Base-by-base conservation (phyloP, 495 filamentous ascomycete species). In the Cercophora newfieldiana region DNA sequence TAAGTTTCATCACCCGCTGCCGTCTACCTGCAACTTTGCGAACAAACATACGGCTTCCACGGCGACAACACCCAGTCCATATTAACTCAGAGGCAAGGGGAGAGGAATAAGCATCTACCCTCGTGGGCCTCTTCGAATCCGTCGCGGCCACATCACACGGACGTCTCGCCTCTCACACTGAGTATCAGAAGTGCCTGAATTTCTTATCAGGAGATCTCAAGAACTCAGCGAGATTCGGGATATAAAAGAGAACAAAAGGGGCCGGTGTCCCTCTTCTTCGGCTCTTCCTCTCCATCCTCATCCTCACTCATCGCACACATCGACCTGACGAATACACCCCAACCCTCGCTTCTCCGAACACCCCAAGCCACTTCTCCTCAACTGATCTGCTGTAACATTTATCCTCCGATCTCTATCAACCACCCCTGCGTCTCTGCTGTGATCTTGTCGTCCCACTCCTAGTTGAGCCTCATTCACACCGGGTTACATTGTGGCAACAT, bases 91-190 rank as follows among this genome's bases (percentile, higher is more conserved):
- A 50, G 64, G 16, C 28, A 59, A 58, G 51, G 26, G 62, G 50
- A 29, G 30, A 66, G 51, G 31, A 65, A 59, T 64, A 69, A 68
- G 66, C 68, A 69, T 60, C 59, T 44, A 55, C 57, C 37, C 21
- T 24, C 31, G 33, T 53, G 28, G 29, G 7, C 4, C 58, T 72
- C 65, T 70, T 76, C 73, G 72, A 81, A 80, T 81, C 74, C 75
- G 64, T 72, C 78, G 66, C 73, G 73, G 78, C 77, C 79, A 81
- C 79, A 80, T 79, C 76, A 77, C 68, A 72, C 58, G 61, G 60
- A 49, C 58, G 30, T 59, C 22, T 64, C 47, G 59, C 65, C 70
- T 59, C 64, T 73, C 65, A 65, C 61, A 65, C 25, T 28, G 22
- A 29, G 49, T 48, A n/a, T 61, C 50, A 18, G 47, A 63, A 28